Evolutionary conservation across 1,284 basidiomycete genomes (phyloP), one percentile per base, ranked within the genome.

Genomic region (Heliocybe sulcata): DNA sequence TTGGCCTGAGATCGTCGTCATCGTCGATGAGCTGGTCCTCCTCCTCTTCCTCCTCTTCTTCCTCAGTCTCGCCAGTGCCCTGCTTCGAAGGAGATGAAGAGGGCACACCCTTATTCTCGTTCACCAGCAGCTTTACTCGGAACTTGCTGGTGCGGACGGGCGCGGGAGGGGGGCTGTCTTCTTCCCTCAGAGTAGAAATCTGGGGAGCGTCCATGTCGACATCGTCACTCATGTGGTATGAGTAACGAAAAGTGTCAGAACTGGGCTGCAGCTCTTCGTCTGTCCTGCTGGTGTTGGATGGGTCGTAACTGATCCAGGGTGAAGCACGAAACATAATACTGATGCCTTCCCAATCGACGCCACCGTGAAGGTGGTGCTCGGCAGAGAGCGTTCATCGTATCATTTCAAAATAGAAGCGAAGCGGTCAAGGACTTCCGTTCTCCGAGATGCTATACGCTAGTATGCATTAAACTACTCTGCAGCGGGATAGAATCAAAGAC

Each of bases 11-110:
- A 45, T 79, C 76, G 54, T 81, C 77, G 55, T 85, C 83, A 59
- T 89, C 87, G 67, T 90, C 86, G 60, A 87, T 83, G 59, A 88
- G 77, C 61, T 87, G 82, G 71, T 89, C 86, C 67, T 87, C 85
- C 64, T 90, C 85, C 2, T 72, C 69, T 2, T 72, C 72, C 1
- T 72, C 71, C 1, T 87, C 87, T 47, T 87, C 84, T 22, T 79
- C 78, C 16, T 85, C 82, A 10, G 77, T 75, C 29, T 73, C 69
- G n/a, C 63, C 62, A 19, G 64, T 61, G 3, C 61, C 58, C 19
- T 62, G 63, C 53, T 60, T 68, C 53, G 59, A 64, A 26, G 57
- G 58, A 27, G 62, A 58, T 48, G 69, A 63, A 53, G 67, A 69
- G 29, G 60, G 72, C 29, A 16, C 38, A 75, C 55, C 65, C 65